These are phyloP conservation scores for Phytophthora idaei DNA, from an alignment of 352 stramenopile species.

Conservation along the genomic window DNA sequence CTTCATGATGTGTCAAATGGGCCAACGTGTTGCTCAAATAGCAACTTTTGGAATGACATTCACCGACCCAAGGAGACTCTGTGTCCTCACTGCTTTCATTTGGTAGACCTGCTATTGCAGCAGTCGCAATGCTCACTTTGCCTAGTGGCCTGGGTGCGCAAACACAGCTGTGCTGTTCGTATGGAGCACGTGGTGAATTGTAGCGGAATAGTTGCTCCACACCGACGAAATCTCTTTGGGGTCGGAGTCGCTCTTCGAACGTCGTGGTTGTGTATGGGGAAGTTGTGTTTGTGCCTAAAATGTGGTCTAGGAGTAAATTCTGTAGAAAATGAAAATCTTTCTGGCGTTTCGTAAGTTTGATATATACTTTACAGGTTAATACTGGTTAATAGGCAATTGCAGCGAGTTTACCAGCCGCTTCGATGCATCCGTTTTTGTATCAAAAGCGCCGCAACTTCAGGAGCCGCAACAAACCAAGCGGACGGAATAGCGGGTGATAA, in stretches of 20 bases:
- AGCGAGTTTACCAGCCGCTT: too few species aligned
- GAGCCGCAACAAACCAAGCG: neutral
- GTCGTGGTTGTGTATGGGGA: neutral
- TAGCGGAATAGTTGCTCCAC: neutral
- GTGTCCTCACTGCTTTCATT: too few species aligned
- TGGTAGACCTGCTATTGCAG: slow-evolving; percentile 1
- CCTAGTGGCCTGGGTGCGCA: neutral
- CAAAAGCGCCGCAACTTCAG: neutral
- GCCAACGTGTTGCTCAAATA: slow-evolving; percentile 1
- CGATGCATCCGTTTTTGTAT: neutral
- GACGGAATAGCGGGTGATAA: neutral
- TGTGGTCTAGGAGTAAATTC: neutral
- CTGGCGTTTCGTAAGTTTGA: too few species aligned
- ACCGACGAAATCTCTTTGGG: slow-evolving; percentile 1
- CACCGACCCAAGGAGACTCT: too few species aligned
- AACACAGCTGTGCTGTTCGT: slow-evolving; percentile 13
- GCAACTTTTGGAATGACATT: slow-evolving; percentile 15
- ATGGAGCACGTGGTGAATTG: slow-evolving; percentile 5
- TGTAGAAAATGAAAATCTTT: too few species aligned
- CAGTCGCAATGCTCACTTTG: slow-evolving; percentile 15
- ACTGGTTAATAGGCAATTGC: too few species aligned
- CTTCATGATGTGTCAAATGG: slow-evolving; percentile 17
- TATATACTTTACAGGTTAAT: too few species aligned
- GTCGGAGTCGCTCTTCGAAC: slow-evolving; percentile 1
- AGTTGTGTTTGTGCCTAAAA: neutral